Percentiles rank a stretch among this genome's conserved stretches.
Evolutionary conservation across 2,329 filamentous ascomycete genomes (phyloP).

Genomic region (Hypocreales sp.): DNA sequence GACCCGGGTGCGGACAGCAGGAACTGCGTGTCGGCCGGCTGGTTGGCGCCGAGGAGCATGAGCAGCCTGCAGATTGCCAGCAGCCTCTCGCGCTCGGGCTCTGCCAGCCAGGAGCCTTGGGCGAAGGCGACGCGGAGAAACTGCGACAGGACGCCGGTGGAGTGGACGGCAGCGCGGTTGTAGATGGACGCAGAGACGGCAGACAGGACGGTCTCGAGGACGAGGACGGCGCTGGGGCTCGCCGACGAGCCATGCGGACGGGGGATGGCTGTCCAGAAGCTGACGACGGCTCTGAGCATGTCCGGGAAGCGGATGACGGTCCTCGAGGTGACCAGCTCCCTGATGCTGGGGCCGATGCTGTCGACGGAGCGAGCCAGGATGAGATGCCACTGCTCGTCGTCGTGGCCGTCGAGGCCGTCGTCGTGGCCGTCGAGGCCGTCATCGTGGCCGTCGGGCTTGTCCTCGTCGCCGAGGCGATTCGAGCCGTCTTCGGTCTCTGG

Average conservation of each 20-base stretch:
- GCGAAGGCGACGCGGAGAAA: constrained; percentile 49
- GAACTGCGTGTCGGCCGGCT: constrained; percentile 69
- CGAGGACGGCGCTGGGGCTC: constrained; percentile 42
- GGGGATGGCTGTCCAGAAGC: constrained; percentile 48
- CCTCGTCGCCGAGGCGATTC: constrained; percentile 3
- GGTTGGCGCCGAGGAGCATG: constrained; percentile 61
- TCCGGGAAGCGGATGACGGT: constrained; percentile 44
- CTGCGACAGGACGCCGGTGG: constrained; percentile 52
- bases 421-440: no score
- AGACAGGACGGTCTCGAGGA: constrained; percentile 47
- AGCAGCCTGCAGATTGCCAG: constrained; percentile 53
- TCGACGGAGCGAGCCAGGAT: constrained; percentile 20
- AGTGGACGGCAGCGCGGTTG: constrained; percentile 58
- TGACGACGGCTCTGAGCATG: constrained; percentile 45
- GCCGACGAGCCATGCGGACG: constrained; percentile 25
- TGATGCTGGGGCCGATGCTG: constrained; percentile 23
- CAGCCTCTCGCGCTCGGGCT: constrained; percentile 42
- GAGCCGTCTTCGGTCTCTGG: constrained; percentile 11
- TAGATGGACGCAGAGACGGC: constrained; percentile 46
- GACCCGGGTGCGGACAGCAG: constrained; percentile 41
- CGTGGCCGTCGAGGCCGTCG: constrained; percentile 15
- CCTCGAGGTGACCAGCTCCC: constrained; percentile 32
- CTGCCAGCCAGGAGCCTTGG: constrained; percentile 27
- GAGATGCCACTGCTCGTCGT: constrained; percentile 22
- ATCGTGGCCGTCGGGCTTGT: constrained; percentile 16